Base-by-base conservation (phyloP, 257 asterid species). In the Solanum corneliomulleri region DNA sequence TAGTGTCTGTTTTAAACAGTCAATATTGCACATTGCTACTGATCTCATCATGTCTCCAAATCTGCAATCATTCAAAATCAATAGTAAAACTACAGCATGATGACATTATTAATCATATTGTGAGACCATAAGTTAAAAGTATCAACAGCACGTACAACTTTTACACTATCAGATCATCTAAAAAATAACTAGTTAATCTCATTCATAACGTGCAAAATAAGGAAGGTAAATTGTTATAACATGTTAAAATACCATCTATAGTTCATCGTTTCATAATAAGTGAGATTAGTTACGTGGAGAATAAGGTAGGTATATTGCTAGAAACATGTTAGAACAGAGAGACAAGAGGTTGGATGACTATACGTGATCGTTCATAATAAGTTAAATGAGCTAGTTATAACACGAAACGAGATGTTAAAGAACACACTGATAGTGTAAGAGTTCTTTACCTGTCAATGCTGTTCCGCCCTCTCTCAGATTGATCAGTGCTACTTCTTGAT, bases 21-120 rank as follows among this genome's bases (percentile, higher is more conserved):
- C 85, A 29, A 81, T 81, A 49, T 81, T 81, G 69, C 85, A 81
- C 66, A 47, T 49, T 81, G 69, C 69, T 29, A 81, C 85, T 49
- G 85, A 81, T 81, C 85, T 81, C 85, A 81, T 81, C 85, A 81
- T 81, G 62, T 80, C 85, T 80, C 85, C 85, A 80, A 80, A 80
- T 13, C 85, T 80, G 85, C 85, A 29, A 80, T 80, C 4, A 49
- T 29, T 80, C 85, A 18, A 49, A 47, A 47, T 9, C 29, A 80
- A 29, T 47, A 49, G 68, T 80, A 69, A 80, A 80, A 49, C 56
- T 47, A 49, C 29, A 47, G 4, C 85, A 80, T 80, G 29, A 47
- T 80, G 68, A 5, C 13, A 49, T 80, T 29, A 12, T 1, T 29
- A 80, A 29, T 80, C 85, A 49, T 80, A 80, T 80, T 80, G 85